Base-by-base conservation (phyloP, 371 early-diverging fungal species). In the Rhizomucor pusillus region DNA sequence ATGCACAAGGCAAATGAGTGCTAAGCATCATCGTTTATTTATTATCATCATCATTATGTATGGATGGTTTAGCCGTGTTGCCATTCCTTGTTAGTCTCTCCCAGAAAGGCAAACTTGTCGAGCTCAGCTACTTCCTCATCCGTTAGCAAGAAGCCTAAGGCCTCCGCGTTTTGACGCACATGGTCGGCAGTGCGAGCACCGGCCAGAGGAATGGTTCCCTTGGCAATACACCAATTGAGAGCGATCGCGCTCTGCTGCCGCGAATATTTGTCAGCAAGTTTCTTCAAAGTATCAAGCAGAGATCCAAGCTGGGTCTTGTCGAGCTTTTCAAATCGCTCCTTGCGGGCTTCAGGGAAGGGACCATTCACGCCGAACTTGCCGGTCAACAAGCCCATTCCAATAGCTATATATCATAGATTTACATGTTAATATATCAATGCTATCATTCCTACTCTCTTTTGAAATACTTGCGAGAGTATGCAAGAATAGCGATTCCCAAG, bases 401-500 rank as follows among this genome's bases (percentile, higher is more conserved):
- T 43, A 7, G 71, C 69, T 73, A 54, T 14, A 9, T 35, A 12
- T 29, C 39, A 41, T 44, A 13, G 1, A n/a, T 39, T 1, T 7
- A 14, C 35, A 13, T n/a, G 19, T 29, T 29, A 29, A 29, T 29
- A 29, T 29, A 7, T 54, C 19, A 52, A 34, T 39, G 14, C 24
- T 18, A 13, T n/a, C 2, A 40, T 41, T 5, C 5, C 40, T 29
- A 47, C 34, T 7, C 29, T 29, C 29, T n/a, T 22, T 24, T 16
- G 22, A 16, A 25, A 25, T 20, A 48, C 61, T 68, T 67, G 62
- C 82, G 79, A 24, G 81, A 81, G 61, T 79, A 84, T 14, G 85
- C 77, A 34, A 84, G 59, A 34, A 84, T 73, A n/a, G 77, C 79
- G 34, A 84, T 65, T 22, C 82, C 82, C 23, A 81, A 73, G 39